Evolutionary conservation across 345 rosid species (phyloP).

Genomic region (Litchi chinensis): DNA sequence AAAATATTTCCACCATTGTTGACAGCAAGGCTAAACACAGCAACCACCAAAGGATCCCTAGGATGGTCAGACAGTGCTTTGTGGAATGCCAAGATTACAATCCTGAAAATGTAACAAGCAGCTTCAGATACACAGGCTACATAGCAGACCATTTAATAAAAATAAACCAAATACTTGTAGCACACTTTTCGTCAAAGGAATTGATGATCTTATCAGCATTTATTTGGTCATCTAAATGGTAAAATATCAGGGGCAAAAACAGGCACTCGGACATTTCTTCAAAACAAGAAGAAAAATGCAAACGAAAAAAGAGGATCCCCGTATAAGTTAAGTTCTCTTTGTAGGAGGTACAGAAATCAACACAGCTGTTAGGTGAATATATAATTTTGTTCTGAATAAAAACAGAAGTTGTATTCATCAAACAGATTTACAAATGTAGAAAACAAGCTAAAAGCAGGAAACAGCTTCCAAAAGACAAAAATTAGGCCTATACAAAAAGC

Average conservation of each 20-base stretch:
- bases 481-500: background rate
- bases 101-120: constrained; percentile 45
- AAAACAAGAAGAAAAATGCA: background rate
- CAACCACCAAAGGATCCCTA: constrained; percentile 75
- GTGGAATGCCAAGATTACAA: constrained; percentile 82
- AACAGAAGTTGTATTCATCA: background rate
- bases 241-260: background rate
- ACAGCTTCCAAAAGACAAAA: background rate
- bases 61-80: constrained; percentile 68
- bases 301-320: background rate
- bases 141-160: background rate
- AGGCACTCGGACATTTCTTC: constrained; percentile 2
- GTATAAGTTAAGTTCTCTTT: background rate
- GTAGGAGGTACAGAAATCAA: background rate
- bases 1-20: constrained; percentile 73
- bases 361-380: background rate
- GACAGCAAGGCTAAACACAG: constrained; percentile 77
- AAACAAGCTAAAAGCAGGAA: background rate
- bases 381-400: background rate
- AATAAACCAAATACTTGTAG: background rate
- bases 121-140: constrained; percentile 2
- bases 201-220: background rate
- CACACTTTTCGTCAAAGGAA: background rate
- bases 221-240: background rate
- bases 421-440: background rate